A percentile compares a stretch with the other conserved stretches of the same genome.
Conservation (phyloP, 768 basidiomycete genomes). For the Piloderma croceum region DNA sequence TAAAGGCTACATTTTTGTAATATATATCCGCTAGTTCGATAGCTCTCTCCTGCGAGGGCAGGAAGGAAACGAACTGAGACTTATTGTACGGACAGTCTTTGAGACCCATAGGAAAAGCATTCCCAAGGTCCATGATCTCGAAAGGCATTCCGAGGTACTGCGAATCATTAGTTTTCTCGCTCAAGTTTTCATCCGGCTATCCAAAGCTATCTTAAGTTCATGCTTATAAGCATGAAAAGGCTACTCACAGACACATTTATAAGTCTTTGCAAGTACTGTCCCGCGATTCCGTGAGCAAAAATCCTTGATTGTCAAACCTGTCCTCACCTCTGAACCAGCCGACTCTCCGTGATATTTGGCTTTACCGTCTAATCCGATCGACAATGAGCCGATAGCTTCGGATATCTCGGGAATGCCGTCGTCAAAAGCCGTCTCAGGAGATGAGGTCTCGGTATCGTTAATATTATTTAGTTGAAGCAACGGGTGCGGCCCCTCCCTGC, state of each 20-base stretch:
- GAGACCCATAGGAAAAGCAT: constrained; percentile 46
- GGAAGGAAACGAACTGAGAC: constrained; percentile 31
- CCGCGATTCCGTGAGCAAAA: too few species aligned
- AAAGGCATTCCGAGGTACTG: constrained; percentile 32
- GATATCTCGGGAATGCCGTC: constrained; percentile 26
- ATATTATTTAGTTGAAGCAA: constrained; percentile 14
- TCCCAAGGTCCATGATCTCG: constrained; percentile 40
- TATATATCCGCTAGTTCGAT: constrained; percentile 37
- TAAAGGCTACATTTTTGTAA: constrained; percentile 41
- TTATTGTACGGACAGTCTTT: constrained; percentile 34
- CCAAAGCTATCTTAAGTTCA: background rate
- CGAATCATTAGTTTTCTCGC: constrained; percentile 10
- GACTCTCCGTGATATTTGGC: constrained; percentile 46
- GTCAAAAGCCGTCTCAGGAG: constrained; percentile 13
- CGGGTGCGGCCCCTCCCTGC: constrained; percentile 13
- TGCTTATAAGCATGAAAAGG: background rate
- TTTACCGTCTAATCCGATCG: constrained; percentile 45
- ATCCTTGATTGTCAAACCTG: background rate
- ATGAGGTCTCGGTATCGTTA: constrained; percentile 10
- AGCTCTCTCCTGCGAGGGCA: constrained; percentile 37
- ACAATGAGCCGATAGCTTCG: constrained; percentile 42
- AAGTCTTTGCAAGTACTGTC: constrained; percentile 36
- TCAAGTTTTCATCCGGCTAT: constrained; percentile 6
- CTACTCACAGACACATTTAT: constrained; percentile 24
- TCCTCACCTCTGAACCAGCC: constrained; percentile 45